These are phyloP conservation scores for Sphaerulina populicola DNA, from an alignment of 2,329 filamentous ascomycete genomes.

Conservation along the genomic window DNA sequence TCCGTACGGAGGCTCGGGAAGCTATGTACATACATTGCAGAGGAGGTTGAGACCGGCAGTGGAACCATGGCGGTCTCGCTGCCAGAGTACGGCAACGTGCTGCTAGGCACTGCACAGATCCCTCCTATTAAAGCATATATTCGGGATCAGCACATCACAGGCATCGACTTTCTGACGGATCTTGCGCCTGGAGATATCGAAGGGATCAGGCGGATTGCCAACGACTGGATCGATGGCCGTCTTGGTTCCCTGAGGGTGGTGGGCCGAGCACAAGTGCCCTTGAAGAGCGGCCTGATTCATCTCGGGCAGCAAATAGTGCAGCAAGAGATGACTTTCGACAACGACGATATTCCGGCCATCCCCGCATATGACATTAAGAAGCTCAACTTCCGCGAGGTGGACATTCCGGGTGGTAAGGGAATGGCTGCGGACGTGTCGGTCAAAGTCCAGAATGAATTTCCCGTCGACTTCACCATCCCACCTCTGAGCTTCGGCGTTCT, in stretches of 20 bases:
- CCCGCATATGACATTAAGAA: slow-evolving; percentile 76
- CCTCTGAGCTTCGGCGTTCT: slow-evolving; percentile 75
- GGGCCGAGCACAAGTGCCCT: slow-evolving; percentile 61
- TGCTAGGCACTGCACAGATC: slow-evolving; percentile 68
- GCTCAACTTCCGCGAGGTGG: slow-evolving; percentile 68
- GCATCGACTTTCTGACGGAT: slow-evolving; percentile 70
- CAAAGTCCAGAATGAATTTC: slow-evolving; percentile 65
- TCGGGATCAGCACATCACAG: slow-evolving; percentile 66
- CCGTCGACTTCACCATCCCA: slow-evolving; percentile 67
- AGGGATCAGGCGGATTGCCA: slow-evolving; percentile 68
- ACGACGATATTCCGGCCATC: slow-evolving; percentile 61
- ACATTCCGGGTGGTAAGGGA: slow-evolving; percentile 49
- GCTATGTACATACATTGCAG: slow-evolving; percentile 70
- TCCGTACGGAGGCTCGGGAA: slow-evolving; percentile 67
- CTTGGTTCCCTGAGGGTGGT: slow-evolving; percentile 62
- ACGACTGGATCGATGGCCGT: slow-evolving; percentile 78
- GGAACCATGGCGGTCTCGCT: slow-evolving; percentile 69
- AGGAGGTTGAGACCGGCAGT: slow-evolving; percentile 63
- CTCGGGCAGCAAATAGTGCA: slow-evolving; percentile 69
- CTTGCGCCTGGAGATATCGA: slow-evolving; percentile 67
- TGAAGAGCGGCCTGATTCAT: slow-evolving; percentile 71
- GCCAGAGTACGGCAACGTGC: slow-evolving; percentile 68
- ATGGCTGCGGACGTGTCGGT: slow-evolving; percentile 76
- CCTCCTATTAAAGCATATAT: slow-evolving; percentile 70
- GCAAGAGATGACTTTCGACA: slow-evolving; percentile 69